A percentile compares a stretch with the other conserved stretches of the same genome.
Conservation (phyloP, 208 protist genomes). For the Trypanosoma mega region DNA sequence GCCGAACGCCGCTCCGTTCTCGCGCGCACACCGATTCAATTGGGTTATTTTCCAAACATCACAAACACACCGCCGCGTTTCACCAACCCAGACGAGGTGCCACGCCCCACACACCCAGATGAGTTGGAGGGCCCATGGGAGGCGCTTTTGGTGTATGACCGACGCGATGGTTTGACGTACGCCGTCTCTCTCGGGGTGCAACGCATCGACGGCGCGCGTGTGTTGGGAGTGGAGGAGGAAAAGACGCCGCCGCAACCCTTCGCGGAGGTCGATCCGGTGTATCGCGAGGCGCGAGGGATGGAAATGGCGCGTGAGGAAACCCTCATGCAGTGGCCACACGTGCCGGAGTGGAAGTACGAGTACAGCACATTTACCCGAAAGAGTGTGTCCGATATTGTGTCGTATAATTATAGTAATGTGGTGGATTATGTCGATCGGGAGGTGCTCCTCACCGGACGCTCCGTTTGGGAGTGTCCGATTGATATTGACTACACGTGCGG, state of each 20-base stretch:
- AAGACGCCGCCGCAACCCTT: constrained; percentile 43
- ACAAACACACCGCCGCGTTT: constrained; percentile 46
- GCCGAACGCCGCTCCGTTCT: constrained; percentile 57
- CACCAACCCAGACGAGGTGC: constrained; percentile 38
- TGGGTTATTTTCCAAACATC: constrained; percentile 86
- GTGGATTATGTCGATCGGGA: constrained; percentile 92
- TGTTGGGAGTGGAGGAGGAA: constrained; percentile 49
- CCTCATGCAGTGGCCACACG: constrained; percentile 86
- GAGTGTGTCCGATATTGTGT: constrained; percentile 72
- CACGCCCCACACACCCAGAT: constrained; percentile 83
- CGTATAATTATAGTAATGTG: constrained; percentile 91
- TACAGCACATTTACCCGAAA: constrained; percentile 78
- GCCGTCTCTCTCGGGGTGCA: constrained; percentile 59
- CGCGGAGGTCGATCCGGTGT: constrained; percentile 60
- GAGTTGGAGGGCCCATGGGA: constrained; percentile 91
- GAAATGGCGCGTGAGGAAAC: constrained; percentile 81
- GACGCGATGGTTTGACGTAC: constrained; percentile 61
- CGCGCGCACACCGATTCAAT: constrained; percentile 68
- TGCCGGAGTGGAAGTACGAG: constrained; percentile 86
- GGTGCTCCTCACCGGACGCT: constrained; percentile 85
- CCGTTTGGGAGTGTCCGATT: constrained; percentile 89
- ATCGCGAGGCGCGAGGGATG: constrained; percentile 64
- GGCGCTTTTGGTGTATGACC: constrained; percentile 77
- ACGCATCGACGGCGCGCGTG: constrained; percentile 62
- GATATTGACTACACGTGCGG: constrained; percentile 88